Evolutionary conservation across 257 asterid genomes (phyloP), one percentile per base, ranked within the genome.

Genomic region (Capsicum baccatum): DNA sequence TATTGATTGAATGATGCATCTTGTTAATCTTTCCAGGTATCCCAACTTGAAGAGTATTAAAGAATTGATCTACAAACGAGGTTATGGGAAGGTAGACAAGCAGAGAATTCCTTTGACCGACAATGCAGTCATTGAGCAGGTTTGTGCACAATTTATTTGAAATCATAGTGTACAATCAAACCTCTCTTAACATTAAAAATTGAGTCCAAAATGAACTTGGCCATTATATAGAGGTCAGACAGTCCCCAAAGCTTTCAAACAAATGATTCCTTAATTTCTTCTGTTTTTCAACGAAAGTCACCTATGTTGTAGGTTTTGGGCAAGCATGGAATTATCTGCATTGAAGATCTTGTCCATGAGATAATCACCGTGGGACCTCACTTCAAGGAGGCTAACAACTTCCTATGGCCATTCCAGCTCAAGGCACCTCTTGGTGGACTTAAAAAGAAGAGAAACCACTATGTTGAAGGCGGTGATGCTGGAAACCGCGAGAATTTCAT

Each of bases 21-120:
- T 14, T 42, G 9, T 35, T 4, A 33, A 54, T 71, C 55, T 37
- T 73, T 21, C 26, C 83, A 91, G 94, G 66, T 94, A 94, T 78
- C 97, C 97, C 56, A 94, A 94, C 87, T 87, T 92, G 63, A 94
- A 94, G 81, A 94, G 95, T 52, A 91, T 93, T 48, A 89, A 50
- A 62, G 97, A 93, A 68, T 33, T 93, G 89, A 92, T 93, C 11
- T 93, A 92, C 89, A 94, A 94, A 89, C 83, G 97, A 19, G 97
- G 97, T 5, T 94, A 79, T 16, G 98, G 98, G 15, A 94, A 94
- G 82, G 90, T 91, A 3, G 86, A 94, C 92, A 94, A 91, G 92
- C 93, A 90, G 84, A 91, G 95, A 70, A 92, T 91, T 79, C 92
- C 96, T 14, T 82, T 93, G 89, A 93, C 97, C 0, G 97, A 93